Conservation (phyloP, 139 green algal species). For the Chlorella vulgaris region DNA sequence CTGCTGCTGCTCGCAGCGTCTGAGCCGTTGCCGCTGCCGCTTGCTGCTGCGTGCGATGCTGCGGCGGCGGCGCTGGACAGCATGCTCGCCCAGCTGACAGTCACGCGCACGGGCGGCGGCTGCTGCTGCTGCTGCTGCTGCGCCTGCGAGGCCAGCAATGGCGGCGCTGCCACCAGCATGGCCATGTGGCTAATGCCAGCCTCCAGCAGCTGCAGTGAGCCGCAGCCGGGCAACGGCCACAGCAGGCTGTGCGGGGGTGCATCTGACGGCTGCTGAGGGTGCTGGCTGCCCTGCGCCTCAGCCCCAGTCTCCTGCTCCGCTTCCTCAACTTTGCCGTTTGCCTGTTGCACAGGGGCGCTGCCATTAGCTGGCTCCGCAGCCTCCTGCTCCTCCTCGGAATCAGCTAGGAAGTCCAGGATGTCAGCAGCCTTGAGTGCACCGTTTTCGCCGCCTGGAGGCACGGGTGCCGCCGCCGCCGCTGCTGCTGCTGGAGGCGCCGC, state of each 20-base stretch:
- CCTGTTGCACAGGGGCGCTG: too few relatives aligned
- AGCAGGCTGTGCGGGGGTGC: not conserved
- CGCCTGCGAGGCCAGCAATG: not conserved
- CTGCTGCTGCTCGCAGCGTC: not conserved
- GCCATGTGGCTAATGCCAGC: not conserved
- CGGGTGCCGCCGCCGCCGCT: not conserved
- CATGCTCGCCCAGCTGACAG: conserved; percentile 11
- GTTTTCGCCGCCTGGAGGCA: not conserved
- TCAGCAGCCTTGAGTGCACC: not conserved
- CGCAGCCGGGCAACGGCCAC: conserved; percentile 28
- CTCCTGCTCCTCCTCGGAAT: not conserved
- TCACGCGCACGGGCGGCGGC: not conserved
- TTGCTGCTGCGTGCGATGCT: not conserved
- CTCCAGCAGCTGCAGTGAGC: conserved; percentile 1
- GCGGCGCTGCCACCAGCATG: conserved; percentile 1
- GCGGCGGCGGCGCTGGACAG: not conserved
- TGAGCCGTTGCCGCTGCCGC: not conserved
- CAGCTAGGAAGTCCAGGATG: not conserved
- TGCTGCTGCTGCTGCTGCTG: not conserved
- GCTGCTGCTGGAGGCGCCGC: not conserved
- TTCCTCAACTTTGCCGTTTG: too few relatives aligned
- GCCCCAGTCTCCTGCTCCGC: not conserved
- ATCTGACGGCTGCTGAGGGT: not conserved
- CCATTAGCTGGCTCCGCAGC: not conserved
- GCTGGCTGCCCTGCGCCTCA: too few relatives aligned